A percentile compares a stretch with the other conserved stretches of the same genome.
Evolutionary conservation across 495 filamentous ascomycete species (phyloP).

Genomic region (Delitschia confertaspora): DNA sequence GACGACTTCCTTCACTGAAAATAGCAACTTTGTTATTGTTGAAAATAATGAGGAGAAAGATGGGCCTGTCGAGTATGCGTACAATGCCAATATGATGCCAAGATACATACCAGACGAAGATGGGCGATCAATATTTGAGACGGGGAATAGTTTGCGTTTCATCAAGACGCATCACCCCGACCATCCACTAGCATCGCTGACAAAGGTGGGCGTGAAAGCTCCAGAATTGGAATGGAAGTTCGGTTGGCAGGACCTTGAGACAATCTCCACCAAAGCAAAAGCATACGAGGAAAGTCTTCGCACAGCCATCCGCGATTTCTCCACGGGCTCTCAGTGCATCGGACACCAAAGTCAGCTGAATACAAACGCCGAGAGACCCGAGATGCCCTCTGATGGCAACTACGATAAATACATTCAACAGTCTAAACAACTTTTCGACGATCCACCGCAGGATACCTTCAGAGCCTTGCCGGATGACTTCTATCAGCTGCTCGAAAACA

Average conservation of each 20-base stretch:
- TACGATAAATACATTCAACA: slow-evolving; percentile 8
- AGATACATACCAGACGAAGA: slow-evolving; percentile 25
- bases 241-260: slow-evolving; percentile 63
- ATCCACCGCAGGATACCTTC: not conserved
- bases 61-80: slow-evolving; percentile 40
- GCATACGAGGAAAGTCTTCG: slow-evolving; percentile 52
- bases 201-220: slow-evolving; percentile 39
- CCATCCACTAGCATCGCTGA: slow-evolving; percentile 57
- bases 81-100: slow-evolving; percentile 23
- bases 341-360: not conserved
- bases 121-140: slow-evolving; percentile 46
- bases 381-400: not conserved
- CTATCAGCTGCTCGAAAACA: slow-evolving; percentile 16
- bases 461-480: slow-evolving; percentile 14
- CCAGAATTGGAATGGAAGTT: slow-evolving; percentile 64
- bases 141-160: slow-evolving; percentile 65
- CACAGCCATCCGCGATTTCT: slow-evolving; percentile 32
- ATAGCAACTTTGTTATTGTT: slow-evolving; percentile 22
- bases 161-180: slow-evolving; percentile 64
- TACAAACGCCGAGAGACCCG: not conserved
- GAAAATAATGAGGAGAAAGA: slow-evolving; percentile 56
- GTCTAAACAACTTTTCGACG: slow-evolving; percentile 15
- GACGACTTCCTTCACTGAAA: slow-evolving; percentile 38
- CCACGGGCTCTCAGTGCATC: not conserved
- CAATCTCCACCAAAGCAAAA: slow-evolving; percentile 50